Conservation (phyloP, 2,329 filamentous ascomycete genomes). For the Clonostachys chloroleuca region DNA sequence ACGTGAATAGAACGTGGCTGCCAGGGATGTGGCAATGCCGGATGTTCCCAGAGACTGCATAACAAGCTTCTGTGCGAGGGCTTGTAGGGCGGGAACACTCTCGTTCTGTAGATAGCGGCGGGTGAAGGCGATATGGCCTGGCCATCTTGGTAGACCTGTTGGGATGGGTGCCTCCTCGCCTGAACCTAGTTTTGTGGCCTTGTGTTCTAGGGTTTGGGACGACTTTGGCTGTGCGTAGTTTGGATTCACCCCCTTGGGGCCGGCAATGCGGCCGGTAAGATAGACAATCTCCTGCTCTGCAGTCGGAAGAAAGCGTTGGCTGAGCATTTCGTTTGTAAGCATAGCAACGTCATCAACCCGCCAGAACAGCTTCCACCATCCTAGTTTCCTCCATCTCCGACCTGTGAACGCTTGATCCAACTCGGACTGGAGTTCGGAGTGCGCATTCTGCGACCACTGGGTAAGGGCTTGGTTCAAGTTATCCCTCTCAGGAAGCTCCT, state of each 20-base stretch:
- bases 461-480: slow-evolving; percentile 57
- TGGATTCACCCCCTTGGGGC: slow-evolving; percentile 22
- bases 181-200: slow-evolving; percentile 8
- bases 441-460: slow-evolving; percentile 73
- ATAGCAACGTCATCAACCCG: slow-evolving; percentile 87
- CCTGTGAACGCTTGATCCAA: slow-evolving; percentile 74
- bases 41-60: slow-evolving; percentile 73
- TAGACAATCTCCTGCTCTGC: slow-evolving; percentile 82
- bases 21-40: slow-evolving; percentile 51
- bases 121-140: slow-evolving; percentile 66
- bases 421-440: slow-evolving; percentile 77
- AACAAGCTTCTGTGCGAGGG: slow-evolving; percentile 69
- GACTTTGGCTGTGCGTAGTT: slow-evolving; percentile 26
- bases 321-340: slow-evolving; percentile 75
- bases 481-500: slow-evolving; percentile 29
- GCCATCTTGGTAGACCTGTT: slow-evolving; percentile 53
- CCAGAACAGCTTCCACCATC: slow-evolving; percentile 97
- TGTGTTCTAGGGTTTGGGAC: too few relatives aligned
- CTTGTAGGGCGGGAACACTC: slow-evolving; percentile 67
- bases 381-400: slow-evolving; percentile 72
- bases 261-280: slow-evolving; percentile 71
- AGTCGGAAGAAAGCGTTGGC: slow-evolving; percentile 69
- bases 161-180: slow-evolving; percentile 14
- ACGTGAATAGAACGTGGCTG: slow-evolving; percentile 53
- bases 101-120: slow-evolving; percentile 62